Evolutionary conservation across 176 grass and related monocot species (phyloP).

Genomic region (Carex kokanica): DNA sequence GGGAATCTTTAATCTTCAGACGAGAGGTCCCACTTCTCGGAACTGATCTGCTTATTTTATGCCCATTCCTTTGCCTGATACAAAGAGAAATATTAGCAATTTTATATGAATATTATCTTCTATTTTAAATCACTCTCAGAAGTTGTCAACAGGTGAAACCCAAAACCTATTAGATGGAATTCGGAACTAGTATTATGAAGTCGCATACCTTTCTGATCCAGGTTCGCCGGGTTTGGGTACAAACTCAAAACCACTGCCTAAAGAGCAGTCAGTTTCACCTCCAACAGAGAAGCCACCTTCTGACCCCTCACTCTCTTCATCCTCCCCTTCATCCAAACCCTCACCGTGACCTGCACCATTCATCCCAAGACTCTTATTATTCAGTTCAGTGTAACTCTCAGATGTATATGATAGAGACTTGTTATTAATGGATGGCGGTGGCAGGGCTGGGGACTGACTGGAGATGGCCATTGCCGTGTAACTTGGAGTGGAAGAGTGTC

Average conservation of each 20-base stretch:
- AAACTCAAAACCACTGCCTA: slow-evolving; percentile 56
- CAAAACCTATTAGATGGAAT: not conserved
- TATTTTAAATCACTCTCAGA: not conserved
- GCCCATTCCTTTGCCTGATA: slow-evolving; percentile 55
- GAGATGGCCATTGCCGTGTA: slow-evolving; percentile 26
- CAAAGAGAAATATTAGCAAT: slow-evolving; percentile 6
- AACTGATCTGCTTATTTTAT: slow-evolving; percentile 49
- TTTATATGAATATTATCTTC: not conserved
- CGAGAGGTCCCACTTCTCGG: slow-evolving; percentile 52
- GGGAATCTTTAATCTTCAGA: slow-evolving; percentile 55
- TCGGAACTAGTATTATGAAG: not conserved
- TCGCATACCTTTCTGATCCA: slow-evolving; percentile 21
- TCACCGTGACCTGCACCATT: slow-evolving; percentile 28
- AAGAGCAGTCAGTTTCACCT: slow-evolving; percentile 64
- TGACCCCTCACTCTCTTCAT: slow-evolving; percentile 65
- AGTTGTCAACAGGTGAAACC: not conserved
- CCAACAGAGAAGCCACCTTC: slow-evolving; percentile 56
- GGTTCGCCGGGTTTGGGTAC: slow-evolving; percentile 18
- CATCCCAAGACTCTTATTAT: slow-evolving; percentile 30
- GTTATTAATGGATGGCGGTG: not conserved
- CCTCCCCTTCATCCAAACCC: slow-evolving; percentile 41
- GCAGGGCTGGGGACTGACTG: slow-evolving; percentile 28
- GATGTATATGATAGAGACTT: slow-evolving; percentile 8
- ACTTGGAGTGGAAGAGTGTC: slow-evolving; percentile 38
- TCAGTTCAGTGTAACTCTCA: slow-evolving; percentile 31